phyloP scores from a whole-genome alignment of 495 filamentous ascomycete genomes.

The Friedmanniomyces endolithicus region DNA sequence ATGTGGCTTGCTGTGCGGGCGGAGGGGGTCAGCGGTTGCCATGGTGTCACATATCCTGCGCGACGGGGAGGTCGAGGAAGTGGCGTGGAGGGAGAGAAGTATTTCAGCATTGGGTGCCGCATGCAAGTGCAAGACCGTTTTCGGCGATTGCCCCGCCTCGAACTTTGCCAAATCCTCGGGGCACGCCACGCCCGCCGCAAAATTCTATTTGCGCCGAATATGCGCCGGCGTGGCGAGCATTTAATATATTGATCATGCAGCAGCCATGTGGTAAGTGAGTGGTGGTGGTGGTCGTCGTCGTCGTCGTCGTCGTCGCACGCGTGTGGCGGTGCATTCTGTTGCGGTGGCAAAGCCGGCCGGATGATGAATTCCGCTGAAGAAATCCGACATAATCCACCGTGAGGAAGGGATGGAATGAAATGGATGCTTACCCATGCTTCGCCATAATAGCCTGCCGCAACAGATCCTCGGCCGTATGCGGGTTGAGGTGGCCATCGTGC shows the following conservation, averaged over 20 bases:
- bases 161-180: too few relatives aligned
- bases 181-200: too few relatives aligned
- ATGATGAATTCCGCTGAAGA: too few relatives aligned
- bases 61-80: background rate
- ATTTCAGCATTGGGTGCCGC: conserved; percentile 9
- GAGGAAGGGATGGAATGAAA: background rate
- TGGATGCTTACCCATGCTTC: conserved; percentile 33
- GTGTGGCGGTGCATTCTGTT: background rate
- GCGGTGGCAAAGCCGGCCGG: conserved; percentile 1
- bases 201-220: too few relatives aligned
- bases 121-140: background rate
- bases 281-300: background rate
- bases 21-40: conserved; percentile 24
- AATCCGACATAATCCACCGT: background rate
- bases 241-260: background rate
- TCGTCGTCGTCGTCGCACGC: background rate
- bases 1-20: conserved; percentile 20
- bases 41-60: conserved; percentile 11
- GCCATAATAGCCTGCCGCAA: conserved; percentile 37
- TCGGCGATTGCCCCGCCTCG: too few relatives aligned
- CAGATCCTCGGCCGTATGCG: conserved; percentile 42
- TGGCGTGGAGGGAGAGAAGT: background rate
- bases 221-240: background rate
- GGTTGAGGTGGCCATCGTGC: conserved; percentile 26
- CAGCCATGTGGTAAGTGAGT: background rate